Evolutionary conservation across 768 basidiomycete genomes (phyloP).

Genomic region (Symmetrospora coprosmae): DNA sequence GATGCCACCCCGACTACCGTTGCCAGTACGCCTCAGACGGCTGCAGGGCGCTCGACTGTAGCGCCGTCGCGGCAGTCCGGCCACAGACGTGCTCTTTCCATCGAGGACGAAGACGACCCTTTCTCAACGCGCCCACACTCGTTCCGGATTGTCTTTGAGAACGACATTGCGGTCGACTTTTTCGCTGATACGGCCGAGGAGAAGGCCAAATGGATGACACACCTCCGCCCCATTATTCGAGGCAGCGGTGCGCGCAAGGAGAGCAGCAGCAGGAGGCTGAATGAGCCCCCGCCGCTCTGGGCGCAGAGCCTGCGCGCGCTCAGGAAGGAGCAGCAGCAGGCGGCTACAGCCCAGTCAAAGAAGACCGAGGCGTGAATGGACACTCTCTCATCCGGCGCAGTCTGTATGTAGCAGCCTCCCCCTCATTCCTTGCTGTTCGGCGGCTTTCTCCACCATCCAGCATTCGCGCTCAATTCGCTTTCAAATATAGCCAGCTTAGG

Average conservation of each 20-base stretch:
- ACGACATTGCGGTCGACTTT: constrained; percentile 1
- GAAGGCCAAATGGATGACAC: constrained; percentile 4
- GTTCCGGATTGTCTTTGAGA: constrained; percentile 13
- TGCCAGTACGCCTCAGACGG: background rate
- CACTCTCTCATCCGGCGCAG: too few relatives aligned
- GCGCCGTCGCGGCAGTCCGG: background rate
- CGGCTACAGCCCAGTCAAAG: background rate
- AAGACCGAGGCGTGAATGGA: too few relatives aligned
- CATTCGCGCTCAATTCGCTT: too few relatives aligned
- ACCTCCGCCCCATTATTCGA: constrained; percentile 1
- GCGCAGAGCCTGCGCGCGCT: background rate
- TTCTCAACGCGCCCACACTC: constrained; percentile 18
- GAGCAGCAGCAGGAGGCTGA: background rate
- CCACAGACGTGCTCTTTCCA: constrained; percentile 5
- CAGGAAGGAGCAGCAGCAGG: background rate
- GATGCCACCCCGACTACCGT: too few relatives aligned
- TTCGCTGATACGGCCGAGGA: constrained; percentile 12
- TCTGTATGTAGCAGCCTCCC: too few relatives aligned
- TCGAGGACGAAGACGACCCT: constrained; percentile 18
- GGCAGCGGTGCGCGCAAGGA: too few relatives aligned
- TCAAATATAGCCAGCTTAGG: too few relatives aligned
- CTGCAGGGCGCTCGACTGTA: background rate
- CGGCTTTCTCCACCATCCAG: too few relatives aligned
- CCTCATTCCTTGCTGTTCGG: too few relatives aligned
- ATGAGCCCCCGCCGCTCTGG: constrained; percentile 11